Evolutionary conservation across 2,329 filamentous ascomycete species (phyloP).

Genomic region (Paramyrothecium sp.): DNA sequence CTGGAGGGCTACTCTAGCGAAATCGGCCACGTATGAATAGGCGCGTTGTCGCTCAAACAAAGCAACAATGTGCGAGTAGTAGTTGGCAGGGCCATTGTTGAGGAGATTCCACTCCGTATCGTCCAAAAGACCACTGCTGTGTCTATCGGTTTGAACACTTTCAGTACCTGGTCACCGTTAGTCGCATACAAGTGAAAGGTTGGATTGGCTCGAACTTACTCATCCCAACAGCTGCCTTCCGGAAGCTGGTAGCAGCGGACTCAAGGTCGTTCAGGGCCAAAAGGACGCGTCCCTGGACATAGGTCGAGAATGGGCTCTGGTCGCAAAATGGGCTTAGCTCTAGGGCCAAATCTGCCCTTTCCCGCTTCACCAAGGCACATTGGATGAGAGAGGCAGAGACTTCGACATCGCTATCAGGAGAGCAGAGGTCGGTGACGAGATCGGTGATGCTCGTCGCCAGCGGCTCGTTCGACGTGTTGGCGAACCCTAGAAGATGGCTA

Average conservation of each 20-base stretch:
- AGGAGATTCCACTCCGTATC: slow-evolving; percentile 70
- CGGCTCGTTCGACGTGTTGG: slow-evolving; percentile 46
- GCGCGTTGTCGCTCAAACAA: slow-evolving; percentile 78
- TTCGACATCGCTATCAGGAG: slow-evolving; percentile 63
- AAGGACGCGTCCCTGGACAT: slow-evolving; percentile 80
- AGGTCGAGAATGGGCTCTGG: slow-evolving; percentile 65
- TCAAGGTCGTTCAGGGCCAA: slow-evolving; percentile 72
- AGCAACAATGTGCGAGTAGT: slow-evolving; percentile 81
- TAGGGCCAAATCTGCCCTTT: slow-evolving; percentile 58
- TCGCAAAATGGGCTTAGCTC: slow-evolving; percentile 56
- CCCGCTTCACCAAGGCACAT: slow-evolving; percentile 59
- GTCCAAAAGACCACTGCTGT: slow-evolving; percentile 68
- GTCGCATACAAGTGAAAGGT: slow-evolving; percentile 7
- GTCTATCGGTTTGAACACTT: slow-evolving; percentile 46
- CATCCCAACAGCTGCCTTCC: slow-evolving; percentile 78
- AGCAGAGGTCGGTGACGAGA: slow-evolving; percentile 65
- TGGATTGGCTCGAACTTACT: slow-evolving; percentile 53
- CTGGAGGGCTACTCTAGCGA: slow-evolving; percentile 73
- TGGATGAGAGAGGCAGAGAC: slow-evolving; percentile 60
- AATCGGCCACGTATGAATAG: slow-evolving; percentile 80
- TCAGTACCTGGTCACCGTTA: slow-evolving; percentile 39
- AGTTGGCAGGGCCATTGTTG: slow-evolving; percentile 74
- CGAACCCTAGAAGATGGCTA: slow-evolving; percentile 62
- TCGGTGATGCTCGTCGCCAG: slow-evolving; percentile 63
- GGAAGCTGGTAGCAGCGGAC: slow-evolving; percentile 73